A percentile compares a stretch with the other conserved stretches of the same genome.
Evolutionary conservation across 1,284 basidiomycete species (phyloP).

Genomic region (Kwoniella shivajii): DNA sequence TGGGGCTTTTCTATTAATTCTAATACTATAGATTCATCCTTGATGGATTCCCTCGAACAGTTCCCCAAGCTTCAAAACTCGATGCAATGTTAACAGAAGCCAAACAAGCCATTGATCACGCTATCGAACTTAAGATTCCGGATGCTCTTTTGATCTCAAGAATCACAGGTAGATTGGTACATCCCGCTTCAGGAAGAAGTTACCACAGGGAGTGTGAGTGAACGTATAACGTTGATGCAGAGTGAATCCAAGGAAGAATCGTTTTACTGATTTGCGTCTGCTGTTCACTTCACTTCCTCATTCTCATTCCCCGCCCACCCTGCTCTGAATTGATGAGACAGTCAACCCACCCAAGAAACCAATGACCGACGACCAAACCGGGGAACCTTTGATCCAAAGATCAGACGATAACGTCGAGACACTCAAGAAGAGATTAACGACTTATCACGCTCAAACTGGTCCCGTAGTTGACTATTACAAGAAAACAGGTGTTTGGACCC

Average conservation of each 20-base stretch:
- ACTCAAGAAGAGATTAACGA: slow-evolving; percentile 79
- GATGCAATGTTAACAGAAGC: slow-evolving; percentile 82
- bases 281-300: slow-evolving; percentile 3
- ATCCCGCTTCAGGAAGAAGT: slow-evolving; percentile 82
- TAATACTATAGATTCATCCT: slow-evolving; percentile 77
- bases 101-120: slow-evolving; percentile 86
- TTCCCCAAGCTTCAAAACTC: slow-evolving; percentile 95
- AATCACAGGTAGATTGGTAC: slow-evolving; percentile 94
- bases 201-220: slow-evolving; percentile 94
- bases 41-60: slow-evolving; percentile 97
- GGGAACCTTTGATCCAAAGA: slow-evolving; percentile 90
- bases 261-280: not conserved
- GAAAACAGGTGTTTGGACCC: slow-evolving; percentile 81
- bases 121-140: slow-evolving; percentile 88
- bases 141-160: slow-evolving; percentile 95
- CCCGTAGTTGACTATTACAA: slow-evolving; percentile 98
- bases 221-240: not conserved
- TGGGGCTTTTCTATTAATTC: not conserved
- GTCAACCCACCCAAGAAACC: slow-evolving; percentile 88
- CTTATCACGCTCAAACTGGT: slow-evolving; percentile 88
- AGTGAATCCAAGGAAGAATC: no score
- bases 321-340: slow-evolving; percentile 53
- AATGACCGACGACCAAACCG: slow-evolving; percentile 90
- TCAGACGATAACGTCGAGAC: slow-evolving; percentile 94
- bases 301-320: not conserved